Conservation (phyloP, 257 asterid genomes). For the Ligustrum vulgare region DNA sequence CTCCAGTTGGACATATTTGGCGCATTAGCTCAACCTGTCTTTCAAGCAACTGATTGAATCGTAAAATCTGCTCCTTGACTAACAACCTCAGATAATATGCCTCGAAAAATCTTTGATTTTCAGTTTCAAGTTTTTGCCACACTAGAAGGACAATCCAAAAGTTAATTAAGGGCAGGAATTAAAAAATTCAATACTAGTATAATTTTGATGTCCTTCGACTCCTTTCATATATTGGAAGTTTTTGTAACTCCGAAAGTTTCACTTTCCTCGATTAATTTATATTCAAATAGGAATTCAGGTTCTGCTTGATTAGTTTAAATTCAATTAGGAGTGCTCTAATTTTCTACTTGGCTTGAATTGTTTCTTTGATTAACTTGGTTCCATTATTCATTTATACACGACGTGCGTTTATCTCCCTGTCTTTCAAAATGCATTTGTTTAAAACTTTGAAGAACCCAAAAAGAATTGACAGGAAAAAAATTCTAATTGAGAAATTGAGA, state of each 20-base stretch:
- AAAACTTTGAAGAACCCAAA: background rate
- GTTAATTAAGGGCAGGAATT: slow-evolving; percentile 18
- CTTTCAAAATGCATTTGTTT: background rate
- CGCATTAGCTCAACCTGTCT: slow-evolving; percentile 70
- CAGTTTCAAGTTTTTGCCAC: slow-evolving; percentile 94
- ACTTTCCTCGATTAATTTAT: no score
- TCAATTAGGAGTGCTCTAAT: background rate
- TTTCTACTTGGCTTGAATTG: background rate
- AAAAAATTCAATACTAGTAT: background rate
- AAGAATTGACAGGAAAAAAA: background rate
- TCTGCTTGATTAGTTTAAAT: background rate
- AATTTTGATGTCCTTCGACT: background rate
- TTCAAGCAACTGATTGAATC: slow-evolving; percentile 79
- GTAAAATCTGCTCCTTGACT: slow-evolving; percentile 78
- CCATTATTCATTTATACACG: background rate
- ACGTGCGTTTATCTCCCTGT: background rate
- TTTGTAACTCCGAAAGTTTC: background rate
- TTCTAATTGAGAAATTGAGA: background rate
- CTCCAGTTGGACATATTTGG: slow-evolving; percentile 49
- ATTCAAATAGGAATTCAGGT: background rate
- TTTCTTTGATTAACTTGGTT: background rate
- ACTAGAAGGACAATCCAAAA: slow-evolving; percentile 48
- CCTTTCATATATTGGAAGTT: slow-evolving; percentile 1
- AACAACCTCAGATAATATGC: slow-evolving; percentile 77
- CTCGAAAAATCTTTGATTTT: slow-evolving; percentile 77